Evolutionary conservation across 768 basidiomycete genomes (phyloP).

Genomic region (Phaeolepiota aurea): DNA sequence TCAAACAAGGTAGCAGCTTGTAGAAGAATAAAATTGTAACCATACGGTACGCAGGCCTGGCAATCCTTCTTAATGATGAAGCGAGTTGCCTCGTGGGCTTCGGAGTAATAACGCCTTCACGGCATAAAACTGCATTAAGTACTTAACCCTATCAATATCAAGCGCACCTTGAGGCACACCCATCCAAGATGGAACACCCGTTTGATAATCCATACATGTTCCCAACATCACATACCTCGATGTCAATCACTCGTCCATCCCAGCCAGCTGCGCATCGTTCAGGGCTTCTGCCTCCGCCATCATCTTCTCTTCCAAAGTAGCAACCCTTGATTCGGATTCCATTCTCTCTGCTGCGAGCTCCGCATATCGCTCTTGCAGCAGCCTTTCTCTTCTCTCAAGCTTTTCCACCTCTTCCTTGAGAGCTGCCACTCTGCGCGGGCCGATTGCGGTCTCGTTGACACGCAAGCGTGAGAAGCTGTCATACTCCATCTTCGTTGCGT

Average conservation of each 20-base stretch:
- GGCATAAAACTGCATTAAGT: too few species aligned
- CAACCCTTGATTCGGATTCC: conserved; percentile 51
- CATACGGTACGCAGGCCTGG: background rate
- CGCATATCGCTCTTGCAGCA: conserved; percentile 78
- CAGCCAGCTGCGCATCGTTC: conserved; percentile 69
- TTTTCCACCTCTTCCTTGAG: conserved; percentile 83
- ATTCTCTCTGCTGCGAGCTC: conserved; percentile 68
- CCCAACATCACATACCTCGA: too few species aligned
- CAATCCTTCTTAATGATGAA: background rate
- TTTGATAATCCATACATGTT: too few species aligned
- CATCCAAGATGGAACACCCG: background rate
- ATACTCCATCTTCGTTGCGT: conserved; percentile 58
- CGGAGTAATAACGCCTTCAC: background rate
- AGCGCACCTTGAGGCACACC: background rate
- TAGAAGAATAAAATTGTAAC: background rate
- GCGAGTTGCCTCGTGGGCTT: background rate
- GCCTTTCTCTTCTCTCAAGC: conserved; percentile 67
- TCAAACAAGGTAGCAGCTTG: background rate
- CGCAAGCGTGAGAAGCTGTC: conserved; percentile 74
- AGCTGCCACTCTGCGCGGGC: conserved; percentile 68
- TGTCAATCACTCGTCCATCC: conserved; percentile 35
- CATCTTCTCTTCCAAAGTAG: conserved; percentile 72
- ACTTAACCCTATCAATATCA: background rate
- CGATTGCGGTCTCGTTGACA: conserved; percentile 63
- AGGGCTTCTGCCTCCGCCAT: conserved; percentile 79